phyloP scores from a whole-genome alignment of 2,329 filamentous ascomycete genomes.

The Fusarium sp. region DNA sequence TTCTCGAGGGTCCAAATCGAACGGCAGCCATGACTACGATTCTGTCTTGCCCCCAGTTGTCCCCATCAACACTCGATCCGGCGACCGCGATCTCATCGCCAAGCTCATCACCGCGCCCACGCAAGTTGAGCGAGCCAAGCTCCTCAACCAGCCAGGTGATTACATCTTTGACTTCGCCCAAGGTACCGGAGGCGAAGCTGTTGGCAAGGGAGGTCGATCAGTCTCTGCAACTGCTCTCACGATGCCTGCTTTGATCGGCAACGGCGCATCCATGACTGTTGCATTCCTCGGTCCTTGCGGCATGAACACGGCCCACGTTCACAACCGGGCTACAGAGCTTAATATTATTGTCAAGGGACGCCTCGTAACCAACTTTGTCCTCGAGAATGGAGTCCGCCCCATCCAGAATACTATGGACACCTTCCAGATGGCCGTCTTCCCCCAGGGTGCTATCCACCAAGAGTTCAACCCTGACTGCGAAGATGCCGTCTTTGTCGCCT shows the following conservation, averaged over 20 bases:
- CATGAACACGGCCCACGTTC: slow-evolving; percentile 61
- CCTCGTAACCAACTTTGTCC: slow-evolving; percentile 55
- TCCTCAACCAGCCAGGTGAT: slow-evolving; percentile 50
- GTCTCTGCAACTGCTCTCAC: slow-evolving; percentile 56
- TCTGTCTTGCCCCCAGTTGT: slow-evolving; percentile 42
- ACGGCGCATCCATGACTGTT: slow-evolving; percentile 56
- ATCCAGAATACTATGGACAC: slow-evolving; percentile 50
- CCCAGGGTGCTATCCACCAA: slow-evolving; percentile 58
- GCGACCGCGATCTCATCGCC: slow-evolving; percentile 40
- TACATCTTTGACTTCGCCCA: slow-evolving; percentile 56
- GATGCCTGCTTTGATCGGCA: slow-evolving; percentile 61
- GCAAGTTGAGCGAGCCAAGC: slow-evolving; percentile 43
- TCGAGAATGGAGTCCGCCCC: slow-evolving; percentile 54
- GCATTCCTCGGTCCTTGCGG: slow-evolving; percentile 60
- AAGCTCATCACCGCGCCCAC: slow-evolving; percentile 44
- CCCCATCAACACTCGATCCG: slow-evolving; percentile 43
- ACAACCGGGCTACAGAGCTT: slow-evolving; percentile 59
- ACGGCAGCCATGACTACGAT: background rate
- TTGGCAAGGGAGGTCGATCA: slow-evolving; percentile 50
- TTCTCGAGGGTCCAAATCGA: background rate
- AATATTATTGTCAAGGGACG: slow-evolving; percentile 56
- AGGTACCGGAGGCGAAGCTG: slow-evolving; percentile 19
- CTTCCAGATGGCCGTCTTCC: slow-evolving; percentile 58
- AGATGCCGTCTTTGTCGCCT: slow-evolving; percentile 57
- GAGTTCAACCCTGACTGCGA: slow-evolving; percentile 62